Evolutionary conservation across 305 asterid species (phyloP), one percentile per base, ranked within the genome.

Genomic region (Petunia hybrid): DNA sequence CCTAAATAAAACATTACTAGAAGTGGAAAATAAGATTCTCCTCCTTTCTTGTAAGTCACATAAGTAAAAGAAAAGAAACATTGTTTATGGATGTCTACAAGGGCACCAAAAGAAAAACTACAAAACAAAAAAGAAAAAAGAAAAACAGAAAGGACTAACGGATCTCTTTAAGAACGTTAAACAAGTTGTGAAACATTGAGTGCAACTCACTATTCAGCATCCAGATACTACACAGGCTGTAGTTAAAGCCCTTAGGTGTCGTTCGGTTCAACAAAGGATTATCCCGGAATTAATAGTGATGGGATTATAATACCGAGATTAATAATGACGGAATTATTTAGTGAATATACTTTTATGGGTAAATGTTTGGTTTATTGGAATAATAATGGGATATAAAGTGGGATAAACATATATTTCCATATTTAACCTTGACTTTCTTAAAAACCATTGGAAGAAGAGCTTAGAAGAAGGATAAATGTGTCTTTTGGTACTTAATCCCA

Each of bases 221-320:
- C 77, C 77, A 70, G 77, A 45, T 45, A 22, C 22, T 57, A 16
- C 41, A 70, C 41, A 70, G 77, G 41, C 41, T 70, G 77, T 22
- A 43, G 59, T 70, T 45, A 45, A 22, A 22, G 31, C 31, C 31
- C 31, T n/a, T n/a, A n/a, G n/a, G n/a, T n/a, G n/a, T n/a, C n/a
- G n/a, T n/a, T n/a, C n/a, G n/a, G n/a, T n/a, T n/a, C n/a, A n/a
- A n/a, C n/a, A n/a, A n/a, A n/a, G n/a, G n/a, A n/a, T n/a, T n/a
- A n/a, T n/a, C n/a, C n/a, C n/a, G n/a, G n/a, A n/a, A n/a, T n/a
- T n/a, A n/a, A n/a, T n/a, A n/a, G n/a, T n/a, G n/a, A n/a, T n/a
- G n/a, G n/a, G n/a, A n/a, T n/a, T n/a, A n/a, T n/a, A n/a, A n/a
- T n/a, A n/a, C n/a, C n/a, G n/a, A n/a, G n/a, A n/a, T n/a, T n/a